Percentiles rank a stretch among this genome's conserved stretches.
Evolutionary conservation across 164 flowering plant species (phyloP).

Genomic region (Nelumbo lutea): DNA sequence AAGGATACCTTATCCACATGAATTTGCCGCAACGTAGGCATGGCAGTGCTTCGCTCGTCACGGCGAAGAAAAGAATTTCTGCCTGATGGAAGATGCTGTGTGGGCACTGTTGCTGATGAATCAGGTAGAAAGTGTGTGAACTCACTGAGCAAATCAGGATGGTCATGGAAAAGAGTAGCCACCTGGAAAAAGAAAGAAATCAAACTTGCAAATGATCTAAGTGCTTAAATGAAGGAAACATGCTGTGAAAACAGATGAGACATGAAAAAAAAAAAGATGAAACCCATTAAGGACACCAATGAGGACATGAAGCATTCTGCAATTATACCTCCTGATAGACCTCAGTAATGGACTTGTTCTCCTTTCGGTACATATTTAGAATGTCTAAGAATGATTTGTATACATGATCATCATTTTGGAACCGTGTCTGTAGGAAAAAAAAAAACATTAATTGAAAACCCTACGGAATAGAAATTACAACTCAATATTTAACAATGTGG

Average conservation of each 20-base stretch:
- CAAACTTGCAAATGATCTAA: neutral
- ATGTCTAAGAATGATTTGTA: slow-evolving; percentile 84
- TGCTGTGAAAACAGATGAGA: neutral
- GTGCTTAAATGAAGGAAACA: neutral
- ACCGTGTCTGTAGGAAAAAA: slow-evolving; percentile 55
- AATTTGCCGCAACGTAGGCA: slow-evolving; percentile 40
- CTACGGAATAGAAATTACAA: neutral
- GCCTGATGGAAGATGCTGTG: slow-evolving; percentile 34
- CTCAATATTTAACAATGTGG: neutral
- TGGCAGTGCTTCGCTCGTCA: slow-evolving; percentile 44
- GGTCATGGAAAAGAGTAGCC: slow-evolving; percentile 50
- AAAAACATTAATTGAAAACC: slow-evolving; percentile 3
- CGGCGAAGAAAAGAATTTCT: slow-evolving; percentile 33
- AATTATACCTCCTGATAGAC: slow-evolving; percentile 70
- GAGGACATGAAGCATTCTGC: neutral
- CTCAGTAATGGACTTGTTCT: slow-evolving; percentile 60
- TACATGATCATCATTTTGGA: slow-evolving; percentile 78
- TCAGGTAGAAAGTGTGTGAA: slow-evolving; percentile 69
- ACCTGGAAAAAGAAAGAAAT: slow-evolving; percentile 35
- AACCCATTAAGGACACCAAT: neutral
- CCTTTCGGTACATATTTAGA: slow-evolving; percentile 80
- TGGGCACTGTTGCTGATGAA: slow-evolving; percentile 33
- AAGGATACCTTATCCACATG: slow-evolving; percentile 47
- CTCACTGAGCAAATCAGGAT: slow-evolving; percentile 58
- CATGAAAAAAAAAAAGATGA: neutral